Evolutionary conservation across 2,329 filamentous ascomycete genomes (phyloP).

Genomic region (Talaromyces verruculosus): DNA sequence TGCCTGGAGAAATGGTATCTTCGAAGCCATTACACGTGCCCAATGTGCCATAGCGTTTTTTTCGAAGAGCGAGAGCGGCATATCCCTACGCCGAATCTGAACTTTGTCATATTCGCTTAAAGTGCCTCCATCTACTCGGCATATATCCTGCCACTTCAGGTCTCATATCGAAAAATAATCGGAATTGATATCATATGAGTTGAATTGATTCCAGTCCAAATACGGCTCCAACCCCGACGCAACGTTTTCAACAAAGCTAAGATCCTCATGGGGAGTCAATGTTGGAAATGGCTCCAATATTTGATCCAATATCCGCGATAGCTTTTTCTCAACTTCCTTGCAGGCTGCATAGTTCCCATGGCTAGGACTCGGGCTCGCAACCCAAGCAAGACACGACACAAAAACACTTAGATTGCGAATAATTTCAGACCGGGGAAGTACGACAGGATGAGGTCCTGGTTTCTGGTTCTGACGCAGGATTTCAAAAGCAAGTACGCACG

Average conservation of each 20-base stretch:
- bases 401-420: conserved; percentile 29
- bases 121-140: background rate
- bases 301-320: conserved; percentile 38
- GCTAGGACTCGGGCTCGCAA: conserved; percentile 34
- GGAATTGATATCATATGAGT: conserved; percentile 34
- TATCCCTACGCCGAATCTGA: conserved; percentile 31
- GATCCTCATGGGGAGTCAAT: conserved; percentile 25
- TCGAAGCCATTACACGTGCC: conserved; percentile 41
- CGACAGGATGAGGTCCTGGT: conserved; percentile 24
- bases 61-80: conserved; percentile 30
- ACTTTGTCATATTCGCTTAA: conserved; percentile 42
- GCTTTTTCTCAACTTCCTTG: conserved; percentile 38
- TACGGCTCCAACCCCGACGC: conserved; percentile 34
- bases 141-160: background rate
- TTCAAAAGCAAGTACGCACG: conserved; percentile 33
- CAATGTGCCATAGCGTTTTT: conserved; percentile 40
- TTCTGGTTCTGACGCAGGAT: conserved; percentile 34
- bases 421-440: conserved; percentile 27
- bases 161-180: conserved; percentile 24
- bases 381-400: conserved; percentile 32
- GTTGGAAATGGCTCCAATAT: conserved; percentile 37
- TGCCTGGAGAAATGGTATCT: conserved; percentile 44
- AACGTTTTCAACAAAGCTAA: conserved; percentile 30
- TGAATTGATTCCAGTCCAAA: conserved; percentile 37
- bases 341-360: conserved; percentile 39